Percentiles rank a stretch among this genome's conserved stretches.
Conservation (phyloP, 495 filamentous ascomycete species). For the Umbilicaria muhlenbergii region DNA sequence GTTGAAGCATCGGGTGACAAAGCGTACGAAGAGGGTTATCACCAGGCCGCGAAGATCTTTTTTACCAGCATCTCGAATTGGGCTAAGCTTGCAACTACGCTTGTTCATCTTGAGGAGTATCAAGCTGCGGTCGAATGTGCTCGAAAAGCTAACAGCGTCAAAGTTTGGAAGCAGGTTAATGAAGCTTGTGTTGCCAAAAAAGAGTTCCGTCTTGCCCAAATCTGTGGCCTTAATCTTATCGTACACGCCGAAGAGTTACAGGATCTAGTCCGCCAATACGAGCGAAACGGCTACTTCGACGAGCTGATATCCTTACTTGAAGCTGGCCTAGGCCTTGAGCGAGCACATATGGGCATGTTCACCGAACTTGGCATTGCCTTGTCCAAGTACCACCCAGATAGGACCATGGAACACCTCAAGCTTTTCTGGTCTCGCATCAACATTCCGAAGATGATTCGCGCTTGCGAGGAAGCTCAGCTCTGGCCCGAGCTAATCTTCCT, state of each 20-base stretch:
- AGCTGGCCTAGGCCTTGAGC: conserved; percentile 87
- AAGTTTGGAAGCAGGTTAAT: conserved; percentile 99
- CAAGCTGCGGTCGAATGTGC: conserved; percentile 97
- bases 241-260: conserved; percentile 95
- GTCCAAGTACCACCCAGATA: conserved; percentile 91
- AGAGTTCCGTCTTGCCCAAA: conserved; percentile 97
- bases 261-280: conserved; percentile 89
- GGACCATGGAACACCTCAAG: conserved; percentile 97
- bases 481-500: conserved; percentile 99
- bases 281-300: conserved; percentile 94
- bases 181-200: conserved; percentile 95
- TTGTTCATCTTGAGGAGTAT: conserved; percentile 93
- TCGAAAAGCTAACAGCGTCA: conserved; percentile 97
- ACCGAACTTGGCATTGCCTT: conserved; percentile 89
- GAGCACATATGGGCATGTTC: conserved; percentile 91
- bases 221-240: conserved; percentile 97
- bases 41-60: conserved; percentile 98
- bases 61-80: conserved; percentile 98
- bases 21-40: conserved; percentile 86
- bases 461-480: conserved; percentile 85
- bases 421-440: conserved; percentile 99
- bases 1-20: conserved; percentile 94
- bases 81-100: conserved; percentile 94
- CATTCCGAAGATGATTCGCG: conserved; percentile 93
- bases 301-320: conserved; percentile 91